Conservation (phyloP, 345 rosid genomes). For the Citrus trifoliata region DNA sequence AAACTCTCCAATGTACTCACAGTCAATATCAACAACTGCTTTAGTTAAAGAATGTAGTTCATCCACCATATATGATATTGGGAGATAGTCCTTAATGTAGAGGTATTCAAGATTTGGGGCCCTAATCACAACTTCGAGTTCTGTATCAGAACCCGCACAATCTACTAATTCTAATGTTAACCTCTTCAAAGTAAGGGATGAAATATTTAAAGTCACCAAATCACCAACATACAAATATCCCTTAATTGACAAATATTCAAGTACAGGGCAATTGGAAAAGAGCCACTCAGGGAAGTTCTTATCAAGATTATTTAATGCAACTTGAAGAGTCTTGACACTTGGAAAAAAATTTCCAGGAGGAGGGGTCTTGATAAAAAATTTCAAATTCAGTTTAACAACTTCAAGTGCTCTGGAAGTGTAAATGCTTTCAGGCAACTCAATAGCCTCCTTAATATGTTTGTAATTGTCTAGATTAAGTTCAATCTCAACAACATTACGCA, state of each 20-base stretch:
- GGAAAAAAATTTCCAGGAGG: neutral
- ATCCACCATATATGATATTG: neutral
- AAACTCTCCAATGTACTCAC: no score
- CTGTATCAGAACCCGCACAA: neutral
- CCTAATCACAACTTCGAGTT: neutral
- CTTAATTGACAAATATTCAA: neutral
- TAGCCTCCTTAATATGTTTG: neutral
- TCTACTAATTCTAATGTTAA: neutral
- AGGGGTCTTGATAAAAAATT: neutral
- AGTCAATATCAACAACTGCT: neutral
- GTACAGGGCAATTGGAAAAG: neutral
- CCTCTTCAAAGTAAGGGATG: neutral
- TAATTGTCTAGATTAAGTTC: neutral
- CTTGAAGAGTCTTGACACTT: neutral
- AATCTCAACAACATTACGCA: neutral
- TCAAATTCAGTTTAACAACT: neutral
- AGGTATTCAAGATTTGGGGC: neutral
- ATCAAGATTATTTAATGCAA: neutral
- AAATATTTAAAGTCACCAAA: neutral
- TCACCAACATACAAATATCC: neutral
- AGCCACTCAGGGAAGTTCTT: neutral
- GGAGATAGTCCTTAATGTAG: neutral
- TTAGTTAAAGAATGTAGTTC: neutral
- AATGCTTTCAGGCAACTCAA: neutral
- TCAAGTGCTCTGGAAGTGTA: neutral